Conservation (phyloP, 78 protist species). For the Protostelium mycophagum region DNA sequence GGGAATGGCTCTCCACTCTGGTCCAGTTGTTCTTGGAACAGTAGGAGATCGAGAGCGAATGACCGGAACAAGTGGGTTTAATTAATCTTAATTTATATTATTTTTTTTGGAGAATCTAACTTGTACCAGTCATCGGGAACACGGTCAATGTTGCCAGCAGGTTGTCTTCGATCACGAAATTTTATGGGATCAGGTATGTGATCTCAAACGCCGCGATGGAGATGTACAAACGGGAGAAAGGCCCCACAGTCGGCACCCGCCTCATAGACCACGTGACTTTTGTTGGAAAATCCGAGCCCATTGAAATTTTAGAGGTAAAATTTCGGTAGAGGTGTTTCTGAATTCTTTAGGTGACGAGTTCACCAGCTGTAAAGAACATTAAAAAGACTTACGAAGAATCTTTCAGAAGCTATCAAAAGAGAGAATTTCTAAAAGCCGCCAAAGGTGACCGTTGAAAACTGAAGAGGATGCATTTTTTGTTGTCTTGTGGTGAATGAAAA, state of each 20-base stretch:
- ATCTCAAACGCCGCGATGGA: not conserved
- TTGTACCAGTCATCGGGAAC: not conserved
- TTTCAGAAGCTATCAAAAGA: not conserved
- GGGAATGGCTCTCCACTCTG: not conserved
- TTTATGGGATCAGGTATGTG: not conserved
- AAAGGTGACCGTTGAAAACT: no score
- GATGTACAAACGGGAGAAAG: not conserved
- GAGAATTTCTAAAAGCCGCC: not conserved
- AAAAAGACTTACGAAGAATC: not conserved
- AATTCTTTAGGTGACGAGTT: not conserved
- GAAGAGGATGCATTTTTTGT: no score
- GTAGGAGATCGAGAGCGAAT: not conserved
- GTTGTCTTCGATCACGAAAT: not conserved
- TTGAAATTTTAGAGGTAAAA: not conserved
- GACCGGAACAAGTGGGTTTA: not conserved
- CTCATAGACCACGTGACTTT: not conserved
- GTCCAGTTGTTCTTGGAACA: not conserved
- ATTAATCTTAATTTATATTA: not conserved
- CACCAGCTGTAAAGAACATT: not conserved
- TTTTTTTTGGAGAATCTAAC: no score
- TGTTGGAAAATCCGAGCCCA: not conserved
- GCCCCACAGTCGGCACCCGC: not conserved
- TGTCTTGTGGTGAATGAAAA: no score
- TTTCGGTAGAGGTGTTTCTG: not conserved
- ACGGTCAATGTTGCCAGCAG: not conserved